Base-by-base conservation (phyloP, 305 asterid species). In the Fraxinus sp. region DNA sequence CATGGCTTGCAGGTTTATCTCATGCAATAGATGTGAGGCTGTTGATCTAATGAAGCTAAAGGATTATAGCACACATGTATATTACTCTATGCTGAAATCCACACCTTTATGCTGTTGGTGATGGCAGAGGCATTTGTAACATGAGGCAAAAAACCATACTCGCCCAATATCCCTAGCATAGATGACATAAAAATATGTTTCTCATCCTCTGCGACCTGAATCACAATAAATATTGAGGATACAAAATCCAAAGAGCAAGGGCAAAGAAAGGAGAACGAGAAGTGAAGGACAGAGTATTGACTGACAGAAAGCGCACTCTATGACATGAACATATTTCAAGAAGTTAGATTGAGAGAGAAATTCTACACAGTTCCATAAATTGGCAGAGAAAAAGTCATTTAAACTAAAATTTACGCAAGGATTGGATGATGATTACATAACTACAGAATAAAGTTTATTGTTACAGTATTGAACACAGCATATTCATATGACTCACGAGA, bases 81-180 rank as follows among this genome's bases (percentile, higher is more conserved):
- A 79, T 36, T 44, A 66, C 82, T 37, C 5, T 79, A 30, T 76
- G 79, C 37, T 68, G 81, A 76, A 83, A 73, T 80, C 59, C 89
- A 59, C 83, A 96, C 99, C 98, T 91, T 93, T 84, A 94, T 90
- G 88, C 91, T 91, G 92, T 91, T 88, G 84, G 98, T 82, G 84
- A 96, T 89, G 83, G 97, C 89, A 89, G 93, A 90, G 77, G 98
- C 97, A 89, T 88, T 94, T 78, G 97, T 93, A 84, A 89, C 98
- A 84, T 91, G 99, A 83, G 99, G 98, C 91, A 91, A 91, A 85
- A 92, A 87, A 72, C 98, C 98, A 90, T 87, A 91, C 87, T 96
- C 99, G 76, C 91, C 90, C 94, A 96, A 89, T 89, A 96, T 86
- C 83, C 93, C 95, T 7, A 94, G 89, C 91, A 91, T 83, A 59